Evolutionary conservation across 208 protist species (phyloP).

Genomic region (Tritrichomonas foetus): DNA sequence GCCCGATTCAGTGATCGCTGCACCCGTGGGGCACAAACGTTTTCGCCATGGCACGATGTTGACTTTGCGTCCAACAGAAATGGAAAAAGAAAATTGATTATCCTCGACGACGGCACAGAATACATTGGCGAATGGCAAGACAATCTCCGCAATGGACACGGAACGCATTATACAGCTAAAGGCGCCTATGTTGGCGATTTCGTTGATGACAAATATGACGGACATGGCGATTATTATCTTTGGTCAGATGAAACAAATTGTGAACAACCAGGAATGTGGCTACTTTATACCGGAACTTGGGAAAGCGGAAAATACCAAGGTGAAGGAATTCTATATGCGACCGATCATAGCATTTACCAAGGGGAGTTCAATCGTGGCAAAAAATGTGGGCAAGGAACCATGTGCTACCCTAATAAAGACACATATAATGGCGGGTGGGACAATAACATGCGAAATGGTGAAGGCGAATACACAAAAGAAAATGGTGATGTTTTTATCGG

Average conservation of each 20-base stretch:
- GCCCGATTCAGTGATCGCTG: neutral
- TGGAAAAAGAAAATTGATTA: neutral
- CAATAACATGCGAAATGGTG: conserved; percentile 39
- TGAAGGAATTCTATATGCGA: neutral
- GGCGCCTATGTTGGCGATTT: neutral
- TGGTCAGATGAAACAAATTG: conserved; percentile 36
- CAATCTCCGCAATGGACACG: neutral
- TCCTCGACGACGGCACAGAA: conserved; percentile 9
- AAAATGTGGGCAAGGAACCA: conserved; percentile 24
- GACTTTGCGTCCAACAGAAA: neutral
- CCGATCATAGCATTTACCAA: conserved; percentile 23
- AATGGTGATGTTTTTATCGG: conserved; percentile 44
- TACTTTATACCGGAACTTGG: neutral
- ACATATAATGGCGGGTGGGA: conserved; percentile 41
- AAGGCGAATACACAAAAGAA: conserved; percentile 25
- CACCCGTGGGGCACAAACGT: neutral
- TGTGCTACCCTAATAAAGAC: conserved; percentile 36
- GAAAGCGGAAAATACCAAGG: neutral
- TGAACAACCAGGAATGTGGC: conserved; percentile 12
- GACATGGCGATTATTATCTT: neutral
- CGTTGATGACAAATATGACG: conserved; percentile 21
- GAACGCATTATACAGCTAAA: neutral
- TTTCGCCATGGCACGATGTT: neutral
- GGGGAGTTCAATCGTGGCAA: conserved; percentile 37
- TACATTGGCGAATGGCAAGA: neutral